These are phyloP conservation scores for Melaleuca quinquenervia DNA, from an alignment of 345 rosid genomes.

Conservation along the genomic window DNA sequence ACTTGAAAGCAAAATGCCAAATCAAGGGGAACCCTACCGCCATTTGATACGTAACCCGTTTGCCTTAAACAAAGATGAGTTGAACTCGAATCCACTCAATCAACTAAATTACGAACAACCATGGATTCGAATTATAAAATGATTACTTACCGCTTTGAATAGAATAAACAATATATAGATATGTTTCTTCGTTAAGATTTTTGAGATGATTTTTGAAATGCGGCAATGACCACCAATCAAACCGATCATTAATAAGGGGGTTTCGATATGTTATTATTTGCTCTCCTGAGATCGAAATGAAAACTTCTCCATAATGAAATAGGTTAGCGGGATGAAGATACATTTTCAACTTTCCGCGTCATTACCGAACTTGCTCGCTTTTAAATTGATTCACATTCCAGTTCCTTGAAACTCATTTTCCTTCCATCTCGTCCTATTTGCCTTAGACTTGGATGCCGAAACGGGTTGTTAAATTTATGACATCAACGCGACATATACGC, in stretches of 20 bases:
- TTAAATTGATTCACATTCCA: background rate
- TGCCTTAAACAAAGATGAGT: background rate
- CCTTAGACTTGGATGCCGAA: fast-evolving
- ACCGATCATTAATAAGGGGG: background rate
- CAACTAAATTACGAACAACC: fast-evolving
- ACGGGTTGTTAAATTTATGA: too few species aligned
- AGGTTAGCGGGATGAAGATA: background rate
- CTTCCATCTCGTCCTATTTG: background rate
- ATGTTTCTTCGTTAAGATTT: too few species aligned
- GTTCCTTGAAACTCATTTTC: background rate
- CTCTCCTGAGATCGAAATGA: background rate
- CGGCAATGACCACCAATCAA: background rate
- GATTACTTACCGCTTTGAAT: background rate
- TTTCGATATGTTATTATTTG: background rate
- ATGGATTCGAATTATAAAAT: background rate
- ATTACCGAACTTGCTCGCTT: background rate
- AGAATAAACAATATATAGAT: fast-evolving
- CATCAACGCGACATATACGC: too few species aligned
- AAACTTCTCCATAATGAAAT: background rate
- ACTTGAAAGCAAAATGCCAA: background rate
- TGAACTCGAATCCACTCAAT: background rate
- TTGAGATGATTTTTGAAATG: background rate
- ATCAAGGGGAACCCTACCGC: background rate
- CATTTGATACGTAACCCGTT: background rate
- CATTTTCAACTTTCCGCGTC: fast-evolving